These are phyloP conservation scores for Aspergillus persii DNA, from an alignment of 2,329 filamentous ascomycete species.

Conservation along the genomic window DNA sequence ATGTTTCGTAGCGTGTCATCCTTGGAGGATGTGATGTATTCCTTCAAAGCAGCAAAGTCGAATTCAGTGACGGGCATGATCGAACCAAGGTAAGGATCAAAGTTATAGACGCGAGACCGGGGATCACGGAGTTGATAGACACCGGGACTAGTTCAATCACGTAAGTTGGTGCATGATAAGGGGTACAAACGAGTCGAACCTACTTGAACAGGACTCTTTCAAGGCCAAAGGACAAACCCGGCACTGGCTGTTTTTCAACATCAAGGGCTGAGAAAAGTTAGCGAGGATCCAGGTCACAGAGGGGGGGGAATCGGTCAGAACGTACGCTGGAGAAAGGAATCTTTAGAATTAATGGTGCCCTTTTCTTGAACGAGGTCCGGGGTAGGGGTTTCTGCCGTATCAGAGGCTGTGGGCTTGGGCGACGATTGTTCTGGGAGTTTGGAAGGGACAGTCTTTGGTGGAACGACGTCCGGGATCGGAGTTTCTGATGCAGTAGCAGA, in stretches of 20 bases:
- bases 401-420: too few relatives aligned
- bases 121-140: conserved; percentile 90
- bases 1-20: conserved; percentile 70
- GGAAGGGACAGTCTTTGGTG: too few relatives aligned
- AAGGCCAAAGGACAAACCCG: conserved; percentile 68
- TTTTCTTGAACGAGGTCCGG: neutral
- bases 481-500: too few relatives aligned
- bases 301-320: neutral
- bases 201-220: conserved; percentile 91
- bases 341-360: conserved; percentile 5
- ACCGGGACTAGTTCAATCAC: conserved; percentile 55
- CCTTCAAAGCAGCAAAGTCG: conserved; percentile 80
- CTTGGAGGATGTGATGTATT: conserved; percentile 88
- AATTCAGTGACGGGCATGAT: conserved; percentile 95
- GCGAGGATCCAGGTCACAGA: neutral
- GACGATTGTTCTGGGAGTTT: too few relatives aligned
- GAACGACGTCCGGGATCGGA: too few relatives aligned
- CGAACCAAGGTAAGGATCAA: conserved; percentile 86
- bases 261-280: conserved; percentile 31
- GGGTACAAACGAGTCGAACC: conserved; percentile 18
- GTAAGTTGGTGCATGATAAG: conserved; percentile 3
- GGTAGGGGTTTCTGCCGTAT: too few relatives aligned
- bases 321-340: conserved; percentile 15
- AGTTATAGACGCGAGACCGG: conserved; percentile 86
- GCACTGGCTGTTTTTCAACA: conserved; percentile 54